Evolutionary conservation across 139 green algal genomes (phyloP), one percentile per base, ranked within the genome.

Genomic region (Coelastrella sp.): DNA sequence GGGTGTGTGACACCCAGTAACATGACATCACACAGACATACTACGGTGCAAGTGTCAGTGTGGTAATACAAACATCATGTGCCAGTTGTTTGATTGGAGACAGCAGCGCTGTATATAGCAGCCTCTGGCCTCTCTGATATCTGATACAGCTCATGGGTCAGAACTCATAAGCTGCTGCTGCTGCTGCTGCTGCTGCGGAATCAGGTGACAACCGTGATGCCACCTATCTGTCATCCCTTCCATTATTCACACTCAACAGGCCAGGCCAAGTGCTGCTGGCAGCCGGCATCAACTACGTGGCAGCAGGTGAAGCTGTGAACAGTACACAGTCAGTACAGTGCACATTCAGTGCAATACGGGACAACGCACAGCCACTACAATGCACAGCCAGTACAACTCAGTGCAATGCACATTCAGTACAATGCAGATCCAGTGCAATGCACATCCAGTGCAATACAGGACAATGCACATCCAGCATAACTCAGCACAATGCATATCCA

Each of bases 171-270:
- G 74, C 23, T 80, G 74, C 23, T 80, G 23, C 32, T 47, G 32
- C 32, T 47, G 32, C 32, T 47, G 32, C 23, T 80, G 14, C 7
- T 23, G 20, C 74, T 80, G 8, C 13, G 3, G 7, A 59, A 8
- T 23, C 6, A 88, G 83, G 92, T 6, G 92, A 95, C 83, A 95
- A 95, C 89, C 91, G 92, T 6, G 92, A 95, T 73, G 92, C 80
- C 32, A 91, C 86, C 16, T 95, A 95, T 84, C 32, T 93, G 11
- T 91, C 91, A 47, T 65, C 73, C 19, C 89, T 92, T 22, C 92
- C 92, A 1, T 74, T 93, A 8, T 66, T 93, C 11, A 76, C 58
- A 1, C 65, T 95, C 47, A 65, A 73, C 65, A 22, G 19, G 22
- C 57, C 64, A 23, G 60, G 60, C 4, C 60, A 91, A 74, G 0